A percentile compares a stretch with the other conserved stretches of the same genome.
Evolutionary conservation across 495 filamentous ascomycete genomes (phyloP).

Genomic region (Neurospora sp.): DNA sequence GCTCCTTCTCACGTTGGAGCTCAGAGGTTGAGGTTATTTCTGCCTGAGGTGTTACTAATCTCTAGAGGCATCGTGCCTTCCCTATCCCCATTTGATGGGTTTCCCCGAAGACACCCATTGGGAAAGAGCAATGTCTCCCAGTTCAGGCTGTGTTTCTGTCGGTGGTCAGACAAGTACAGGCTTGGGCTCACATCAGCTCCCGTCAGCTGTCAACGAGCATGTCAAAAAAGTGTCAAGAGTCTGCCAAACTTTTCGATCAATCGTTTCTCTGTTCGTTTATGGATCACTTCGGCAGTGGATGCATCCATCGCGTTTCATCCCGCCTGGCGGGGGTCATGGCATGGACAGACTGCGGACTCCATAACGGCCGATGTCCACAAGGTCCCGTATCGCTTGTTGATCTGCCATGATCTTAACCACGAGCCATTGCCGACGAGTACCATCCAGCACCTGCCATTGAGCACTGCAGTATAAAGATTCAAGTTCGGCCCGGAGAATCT

Average conservation of each 20-base stretch:
- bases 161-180: not conserved
- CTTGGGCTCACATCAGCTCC: not conserved
- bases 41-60: not conserved
- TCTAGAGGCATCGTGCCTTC: not conserved
- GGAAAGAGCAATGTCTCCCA: not conserved
- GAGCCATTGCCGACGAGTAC: not conserved
- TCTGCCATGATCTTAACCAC: not conserved
- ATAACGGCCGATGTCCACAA: not conserved
- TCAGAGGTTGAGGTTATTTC: not conserved
- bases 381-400: not conserved
- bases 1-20: not conserved
- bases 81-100: not conserved
- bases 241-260: not conserved
- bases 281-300: not conserved
- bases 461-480: not conserved
- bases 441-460: not conserved
- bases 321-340: not conserved
- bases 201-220: not conserved
- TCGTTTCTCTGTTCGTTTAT: not conserved
- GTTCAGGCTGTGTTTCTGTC: not conserved
- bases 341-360: not conserved
- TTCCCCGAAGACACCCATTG: not conserved
- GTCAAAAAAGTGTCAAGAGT: not conserved
- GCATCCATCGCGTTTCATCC: not conserved
- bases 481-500: not conserved